Evolutionary conservation across 345 rosid genomes (phyloP), one percentile per base, ranked within the genome.

Genomic region (rapeseed (Brassica napus)): DNA sequence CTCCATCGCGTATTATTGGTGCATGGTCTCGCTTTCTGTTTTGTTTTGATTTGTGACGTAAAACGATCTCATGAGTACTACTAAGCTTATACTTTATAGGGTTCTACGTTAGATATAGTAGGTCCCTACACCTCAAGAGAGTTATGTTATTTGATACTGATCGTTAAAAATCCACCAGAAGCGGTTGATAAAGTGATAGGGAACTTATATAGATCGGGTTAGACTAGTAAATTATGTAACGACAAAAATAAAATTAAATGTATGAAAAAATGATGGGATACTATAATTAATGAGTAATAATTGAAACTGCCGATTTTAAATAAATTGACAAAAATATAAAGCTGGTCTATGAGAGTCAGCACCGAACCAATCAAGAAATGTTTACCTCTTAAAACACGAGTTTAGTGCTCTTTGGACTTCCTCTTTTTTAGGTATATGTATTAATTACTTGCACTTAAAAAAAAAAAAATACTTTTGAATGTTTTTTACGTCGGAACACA

Each of bases 331-430:
- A 69, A 28, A 11, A 10, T 49, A 49, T 8, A 61, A 47, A 70
- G 81, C 35, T 37, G 37, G 63, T 72, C 8, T 66, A 44, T 73
- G 70, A 68, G 75, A 73, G 42, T 79, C 35, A 61, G 70, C 34
- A 68, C 35, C 65, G 0, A 35, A 68, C 55, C 24, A 73, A 73
- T 67, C 42, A 73, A 66, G 58, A 37, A 30, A 60, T 24, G 2
- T 44, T 68, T 79, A 49, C 65, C 18, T 39, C 18, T 73, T 32
- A 49, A 11, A 26, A 73, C 82, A 79, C 82, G 82, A 79, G 74
- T 79, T 79, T 52, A n/a, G 35, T 79, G 71, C 71, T 61, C 49
- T 14, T 1, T 16, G 11, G 7, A 49, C 28, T 52, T 55, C 58
- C 10, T 54, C 35, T 61, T 30, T 79, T 79, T 49, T 47, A 54